Base-by-base conservation (phyloP, 1,139 yeast species). In the Lodderomyces pseudojiufengensis region DNA sequence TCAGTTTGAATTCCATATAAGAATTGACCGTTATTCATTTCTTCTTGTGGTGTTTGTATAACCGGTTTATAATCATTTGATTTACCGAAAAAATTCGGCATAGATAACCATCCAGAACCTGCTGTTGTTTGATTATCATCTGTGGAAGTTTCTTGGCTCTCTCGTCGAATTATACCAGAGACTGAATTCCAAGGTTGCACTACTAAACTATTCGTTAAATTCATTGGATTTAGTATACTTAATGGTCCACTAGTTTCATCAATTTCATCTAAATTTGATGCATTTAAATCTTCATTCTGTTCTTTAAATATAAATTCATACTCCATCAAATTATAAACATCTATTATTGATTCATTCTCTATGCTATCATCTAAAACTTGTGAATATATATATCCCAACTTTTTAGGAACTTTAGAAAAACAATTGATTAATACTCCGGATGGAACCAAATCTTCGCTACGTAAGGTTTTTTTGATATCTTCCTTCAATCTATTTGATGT, bases 121-220 rank as follows among this genome's bases (percentile, higher is more conserved):
- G 4, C 15, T 4, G 4, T 10, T 10, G 3, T 15, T 15, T 12
- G 3, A n/a, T 26, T 26, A 9, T 27, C 30, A 15, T 26, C 16
- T 9, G 7, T 15, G n/a, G 25, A 12, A 12, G 32, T 22, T 11
- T 29, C 20, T 16, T 27, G 14, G 23, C 39, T 31, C 10, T 27
- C 14, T 40, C 37, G 11, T 15, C 32, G 23, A 9, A 14, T 24
- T 23, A 68, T 55, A 23, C 65, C 63, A 35, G 55, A 63, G 35
- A 68, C 54, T 1, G 73, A 58, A 38, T 56, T 62, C 9, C 68
- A 41, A 0, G 75, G 74, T 61, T 55, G 65, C 9, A 66, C 58
- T 7, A 67, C 66, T 34, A 66, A 51, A 31, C 57, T 62, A 39
- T 61, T 65, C 3, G 73, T 63, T 15, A 66, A 44, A 35, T 50